These are phyloP conservation scores for Lodderomyces margitis DNA, from an alignment of 1,139 yeast genomes.

Conservation along the genomic window DNA sequence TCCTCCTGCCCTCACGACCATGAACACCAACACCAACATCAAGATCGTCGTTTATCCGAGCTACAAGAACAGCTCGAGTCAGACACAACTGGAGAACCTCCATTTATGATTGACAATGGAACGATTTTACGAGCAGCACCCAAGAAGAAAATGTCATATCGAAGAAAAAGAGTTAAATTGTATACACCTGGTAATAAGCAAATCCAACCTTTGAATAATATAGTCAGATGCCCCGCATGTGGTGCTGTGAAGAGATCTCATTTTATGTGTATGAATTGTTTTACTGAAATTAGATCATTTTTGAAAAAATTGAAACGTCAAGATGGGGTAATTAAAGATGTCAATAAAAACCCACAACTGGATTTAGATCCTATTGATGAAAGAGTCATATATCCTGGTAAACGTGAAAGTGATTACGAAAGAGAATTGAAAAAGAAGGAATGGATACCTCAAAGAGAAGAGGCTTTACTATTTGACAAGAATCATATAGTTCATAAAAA, in stretches of 20 bases:
- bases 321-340: conserved; percentile 20
- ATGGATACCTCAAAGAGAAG: conserved; percentile 58
- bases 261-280: conserved; percentile 90
- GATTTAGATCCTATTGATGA: conserved; percentile 63
- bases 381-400: conserved; percentile 74
- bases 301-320: conserved; percentile 58
- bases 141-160: conserved; percentile 86
- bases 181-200: conserved; percentile 85
- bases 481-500: conserved; percentile 22
- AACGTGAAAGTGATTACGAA: conserved; percentile 47
- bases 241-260: conserved; percentile 90
- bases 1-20: conserved; percentile 1
- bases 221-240: conserved; percentile 93
- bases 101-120: conserved; percentile 55
- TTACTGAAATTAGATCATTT: conserved; percentile 69
- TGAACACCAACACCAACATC: conserved; percentile 4
- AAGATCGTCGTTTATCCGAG: conserved; percentile 30
- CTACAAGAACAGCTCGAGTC: conserved; percentile 31
- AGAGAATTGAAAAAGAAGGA: conserved; percentile 49
- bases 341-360: conserved; percentile 31
- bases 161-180: conserved; percentile 78
- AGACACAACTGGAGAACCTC: conserved; percentile 23
- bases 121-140: conserved; percentile 79
- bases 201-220: conserved; percentile 67
- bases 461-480: conserved; percentile 29